Evolutionary conservation across 2,329 filamentous ascomycete species (phyloP).

Genomic region (Fusarium brevicatenulatum): DNA sequence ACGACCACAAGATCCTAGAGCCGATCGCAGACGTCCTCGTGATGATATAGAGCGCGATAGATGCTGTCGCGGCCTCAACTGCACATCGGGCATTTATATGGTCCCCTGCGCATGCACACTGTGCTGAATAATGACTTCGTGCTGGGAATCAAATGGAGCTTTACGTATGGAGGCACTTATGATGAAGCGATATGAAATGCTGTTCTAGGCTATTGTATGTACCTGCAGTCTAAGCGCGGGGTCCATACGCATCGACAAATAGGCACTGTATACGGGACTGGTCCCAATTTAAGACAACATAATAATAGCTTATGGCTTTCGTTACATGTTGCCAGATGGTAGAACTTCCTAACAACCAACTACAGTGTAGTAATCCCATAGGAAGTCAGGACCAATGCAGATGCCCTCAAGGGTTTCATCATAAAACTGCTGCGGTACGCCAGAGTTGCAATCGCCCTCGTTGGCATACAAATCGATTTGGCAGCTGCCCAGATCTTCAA

Average conservation of each 20-base stretch:
- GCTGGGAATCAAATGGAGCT: neutral
- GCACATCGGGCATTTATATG: neutral
- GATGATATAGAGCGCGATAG: neutral
- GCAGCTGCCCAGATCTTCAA: neutral
- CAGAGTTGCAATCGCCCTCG: neutral
- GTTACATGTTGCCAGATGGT: neutral
- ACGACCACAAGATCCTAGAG: neutral
- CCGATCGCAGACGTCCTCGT: neutral
- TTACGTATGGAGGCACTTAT: neutral
- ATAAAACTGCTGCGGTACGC: neutral
- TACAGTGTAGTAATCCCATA: neutral
- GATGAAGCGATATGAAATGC: neutral
- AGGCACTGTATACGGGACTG: neutral
- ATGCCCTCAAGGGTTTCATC: neutral
- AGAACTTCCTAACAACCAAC: neutral
- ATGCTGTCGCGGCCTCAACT: neutral
- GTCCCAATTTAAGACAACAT: neutral
- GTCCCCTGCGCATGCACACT: neutral
- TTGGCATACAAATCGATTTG: neutral
- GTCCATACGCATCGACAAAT: too few relatives aligned
- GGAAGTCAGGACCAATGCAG: neutral
- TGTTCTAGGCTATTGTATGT: neutral
- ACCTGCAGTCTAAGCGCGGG: neutral
- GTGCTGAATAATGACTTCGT: neutral
- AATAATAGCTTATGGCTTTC: neutral